These are phyloP conservation scores for Helicostylum pulchrum DNA, from an alignment of 192 early-diverging fungal genomes.

Conservation along the genomic window DNA sequence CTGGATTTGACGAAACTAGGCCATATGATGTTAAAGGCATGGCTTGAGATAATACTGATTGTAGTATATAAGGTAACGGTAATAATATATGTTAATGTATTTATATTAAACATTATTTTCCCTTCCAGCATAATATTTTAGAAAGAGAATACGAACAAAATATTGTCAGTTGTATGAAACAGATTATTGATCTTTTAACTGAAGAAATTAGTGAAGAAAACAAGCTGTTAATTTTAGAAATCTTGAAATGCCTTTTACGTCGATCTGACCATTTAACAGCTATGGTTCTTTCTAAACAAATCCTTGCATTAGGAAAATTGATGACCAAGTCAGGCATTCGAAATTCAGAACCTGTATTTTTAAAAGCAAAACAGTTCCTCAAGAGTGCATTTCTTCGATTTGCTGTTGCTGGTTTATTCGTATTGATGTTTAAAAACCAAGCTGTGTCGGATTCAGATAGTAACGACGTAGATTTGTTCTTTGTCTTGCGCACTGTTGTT, in stretches of 20 bases:
- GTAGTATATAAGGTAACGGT: conserved; percentile 54
- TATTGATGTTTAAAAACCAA: conserved; percentile 56
- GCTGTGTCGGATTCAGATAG: conserved; percentile 39
- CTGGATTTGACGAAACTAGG: conserved; percentile 44
- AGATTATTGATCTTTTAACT: conserved; percentile 38
- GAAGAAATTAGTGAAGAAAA: conserved; percentile 54
- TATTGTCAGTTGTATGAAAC: conserved; percentile 37
- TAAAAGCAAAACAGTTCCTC: conserved; percentile 51
- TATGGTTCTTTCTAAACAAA: conserved; percentile 53
- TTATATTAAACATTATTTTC: not conserved
- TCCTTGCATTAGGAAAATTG: conserved; percentile 51
- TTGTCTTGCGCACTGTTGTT: conserved; percentile 47
- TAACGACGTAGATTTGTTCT: conserved; percentile 52
- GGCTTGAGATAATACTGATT: conserved; percentile 54
- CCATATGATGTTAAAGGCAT: conserved; percentile 46
- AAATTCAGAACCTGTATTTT: conserved; percentile 41
- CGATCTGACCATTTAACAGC: conserved; percentile 55
- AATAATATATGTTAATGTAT: not conserved
- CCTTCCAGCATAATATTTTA: conserved; percentile 39
- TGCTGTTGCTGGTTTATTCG: conserved; percentile 57
- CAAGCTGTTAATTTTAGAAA: conserved; percentile 50
- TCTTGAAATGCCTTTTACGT: conserved; percentile 46
- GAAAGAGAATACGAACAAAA: conserved; percentile 36
- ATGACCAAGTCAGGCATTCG: conserved; percentile 49
- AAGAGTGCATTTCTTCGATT: conserved; percentile 52